Evolutionary conservation across 495 filamentous ascomycete species (phyloP).

Genomic region (Diplogelasinospora grovesii): DNA sequence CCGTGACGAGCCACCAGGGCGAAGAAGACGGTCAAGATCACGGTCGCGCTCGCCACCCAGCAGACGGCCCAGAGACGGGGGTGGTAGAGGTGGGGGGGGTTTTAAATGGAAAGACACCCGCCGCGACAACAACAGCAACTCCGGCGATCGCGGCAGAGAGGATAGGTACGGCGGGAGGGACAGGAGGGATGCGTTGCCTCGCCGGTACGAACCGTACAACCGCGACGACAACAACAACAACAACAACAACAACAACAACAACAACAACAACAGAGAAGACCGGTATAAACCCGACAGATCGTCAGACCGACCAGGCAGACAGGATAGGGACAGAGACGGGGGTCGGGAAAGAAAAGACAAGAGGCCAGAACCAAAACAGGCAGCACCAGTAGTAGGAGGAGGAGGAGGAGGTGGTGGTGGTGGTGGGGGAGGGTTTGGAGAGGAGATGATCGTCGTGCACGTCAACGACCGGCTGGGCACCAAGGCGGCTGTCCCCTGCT

Average conservation of each 20-base stretch:
- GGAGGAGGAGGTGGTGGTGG: slow-evolving; percentile 19
- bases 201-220: too few species aligned
- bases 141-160: slow-evolving; percentile 35
- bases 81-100: slow-evolving; percentile 56
- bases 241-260: slow-evolving; percentile 20
- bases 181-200: too few species aligned
- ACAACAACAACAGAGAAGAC: slow-evolving; percentile 12
- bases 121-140: slow-evolving; percentile 42
- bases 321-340: slow-evolving; percentile 5
- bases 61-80: too few species aligned
- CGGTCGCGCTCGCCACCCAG: too few species aligned
- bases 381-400: slow-evolving; percentile 10
- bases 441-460: slow-evolving; percentile 86
- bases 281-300: slow-evolving; percentile 8
- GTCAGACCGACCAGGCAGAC: too few species aligned
- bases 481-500: slow-evolving; percentile 81
- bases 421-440: slow-evolving; percentile 38
- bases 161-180: too few species aligned
- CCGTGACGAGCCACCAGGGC: too few species aligned
- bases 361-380: slow-evolving; percentile 5
- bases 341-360: slow-evolving; percentile 22
- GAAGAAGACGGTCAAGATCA: too few species aligned
- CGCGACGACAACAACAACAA: slow-evolving; percentile 27
- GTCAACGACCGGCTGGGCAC: slow-evolving; percentile 90
- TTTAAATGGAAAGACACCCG: slow-evolving; percentile 60